These are phyloP conservation scores for Cutaneotrichosporon mucoides DNA, from an alignment of 1,284 basidiomycete genomes.

Conservation along the genomic window DNA sequence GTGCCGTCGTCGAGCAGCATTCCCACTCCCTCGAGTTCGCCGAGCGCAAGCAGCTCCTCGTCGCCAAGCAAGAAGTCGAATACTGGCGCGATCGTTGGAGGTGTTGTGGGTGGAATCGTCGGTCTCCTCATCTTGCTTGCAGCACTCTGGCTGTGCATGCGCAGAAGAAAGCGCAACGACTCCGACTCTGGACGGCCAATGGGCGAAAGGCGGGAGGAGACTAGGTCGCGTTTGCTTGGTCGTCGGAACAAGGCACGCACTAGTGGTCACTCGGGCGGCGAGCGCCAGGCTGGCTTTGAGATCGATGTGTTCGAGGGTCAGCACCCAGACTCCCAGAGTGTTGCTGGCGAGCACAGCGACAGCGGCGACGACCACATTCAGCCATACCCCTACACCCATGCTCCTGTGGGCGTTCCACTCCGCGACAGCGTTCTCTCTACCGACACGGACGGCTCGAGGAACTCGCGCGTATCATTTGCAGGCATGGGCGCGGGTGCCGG, in stretches of 20 bases:
- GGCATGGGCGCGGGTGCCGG: not conserved
- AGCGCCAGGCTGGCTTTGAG: not conserved
- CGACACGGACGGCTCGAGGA: not conserved
- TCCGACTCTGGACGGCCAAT: not conserved
- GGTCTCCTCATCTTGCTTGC: slow-evolving; percentile 9
- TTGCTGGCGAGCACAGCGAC: not conserved
- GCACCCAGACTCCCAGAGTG: not conserved
- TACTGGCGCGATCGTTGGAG: slow-evolving; percentile 13
- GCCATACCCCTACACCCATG: not conserved
- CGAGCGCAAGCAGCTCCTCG: not conserved
- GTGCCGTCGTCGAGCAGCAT: not conserved
- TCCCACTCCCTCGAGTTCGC: not conserved
- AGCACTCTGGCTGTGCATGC: slow-evolving; percentile 5
- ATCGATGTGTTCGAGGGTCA: not conserved
- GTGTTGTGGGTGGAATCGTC: slow-evolving; percentile 8
- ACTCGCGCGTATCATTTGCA: not conserved
- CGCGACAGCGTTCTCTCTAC: slow-evolving; percentile 1
- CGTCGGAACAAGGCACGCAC: not conserved
- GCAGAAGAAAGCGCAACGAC: not conserved
- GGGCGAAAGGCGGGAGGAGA: not conserved
- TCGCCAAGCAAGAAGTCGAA: not conserved
- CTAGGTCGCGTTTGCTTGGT: not conserved
- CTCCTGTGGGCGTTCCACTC: not conserved
- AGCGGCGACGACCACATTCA: not conserved
- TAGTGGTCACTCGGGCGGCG: not conserved